Evolutionary conservation across 805 yeast species (phyloP), one percentile per base, ranked within the genome.

Genomic region (Brettanomyces anomalus): DNA sequence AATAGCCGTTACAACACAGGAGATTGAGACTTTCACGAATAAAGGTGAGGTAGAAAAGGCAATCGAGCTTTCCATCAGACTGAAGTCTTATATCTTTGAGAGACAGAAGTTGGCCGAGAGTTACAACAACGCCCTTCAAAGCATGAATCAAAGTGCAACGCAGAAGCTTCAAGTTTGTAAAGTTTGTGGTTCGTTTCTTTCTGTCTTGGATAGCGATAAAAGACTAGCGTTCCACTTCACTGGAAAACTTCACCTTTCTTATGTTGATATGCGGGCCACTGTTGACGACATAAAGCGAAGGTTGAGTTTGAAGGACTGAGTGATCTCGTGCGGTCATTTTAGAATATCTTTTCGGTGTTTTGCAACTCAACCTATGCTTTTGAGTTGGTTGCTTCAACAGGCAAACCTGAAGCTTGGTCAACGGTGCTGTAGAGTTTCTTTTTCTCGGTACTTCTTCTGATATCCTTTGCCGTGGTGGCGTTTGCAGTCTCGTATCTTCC

Each of bases 91-190:
- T 44, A 70, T 62, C 54, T 46, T 64, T 33, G 71, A 75, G 49
- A 65, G 88, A 50, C 75, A 70, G 24, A 56, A 57, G 16, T 63
- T 78, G 15, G 76, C 81, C 1, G 75, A 73, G 41, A 73, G 71
- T 39, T 79, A 83, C 4, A 64, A 82, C 35, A 70, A 67, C 20
- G 62, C 83, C 5, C 72, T 80, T 13, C 95, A 85, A 44, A 79
- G 77, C 54, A 70, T 82, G 6, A 93, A 94, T 2, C 90, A 85
- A 51, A 75, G 88, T 11, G 86, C 93, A 1, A 95, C 85, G 55
- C 97, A 89, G 54, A 85, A 86, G 58, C 67, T 89, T 37, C 96
- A 88, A 60, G 95, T 86, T 1, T 89, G 97, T 62, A 84, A 77
- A 49, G 79, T 77, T 1, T 89, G 97, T 63, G 96, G 95, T 1